phyloP scores from a whole-genome alignment of 305 asterid genomes.

The Rubia balearica region DNA sequence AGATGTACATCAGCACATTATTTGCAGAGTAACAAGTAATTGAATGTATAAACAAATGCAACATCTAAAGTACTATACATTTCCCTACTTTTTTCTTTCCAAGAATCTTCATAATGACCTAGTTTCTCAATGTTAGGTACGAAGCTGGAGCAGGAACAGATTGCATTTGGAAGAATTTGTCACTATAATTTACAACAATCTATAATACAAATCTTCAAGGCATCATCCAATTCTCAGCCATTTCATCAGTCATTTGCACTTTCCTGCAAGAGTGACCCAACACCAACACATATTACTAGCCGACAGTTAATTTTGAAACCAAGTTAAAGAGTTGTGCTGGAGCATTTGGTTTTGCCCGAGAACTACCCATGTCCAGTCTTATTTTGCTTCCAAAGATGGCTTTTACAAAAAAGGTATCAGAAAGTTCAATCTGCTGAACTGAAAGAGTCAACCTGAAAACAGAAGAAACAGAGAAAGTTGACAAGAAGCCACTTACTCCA shows the following conservation, averaged over 20 bases:
- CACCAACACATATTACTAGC: not conserved
- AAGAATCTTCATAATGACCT: not conserved
- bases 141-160: slow-evolving; percentile 2
- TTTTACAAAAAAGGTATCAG: not conserved
- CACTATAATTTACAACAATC: slow-evolving; percentile 14
- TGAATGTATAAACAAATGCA: not conserved
- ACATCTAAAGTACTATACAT: slow-evolving; percentile 7
- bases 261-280: slow-evolving; percentile 16
- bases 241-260: slow-evolving; percentile 4
- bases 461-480: not conserved
- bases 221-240: slow-evolving; percentile 8
- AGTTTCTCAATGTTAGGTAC: not conserved
- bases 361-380: not conserved
- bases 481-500: slow-evolving; percentile 34
- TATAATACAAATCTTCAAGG: slow-evolving; percentile 5
- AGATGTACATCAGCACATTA: not conserved
- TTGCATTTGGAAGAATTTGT: slow-evolving; percentile 4
- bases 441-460: not conserved
- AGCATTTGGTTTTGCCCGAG: not conserved
- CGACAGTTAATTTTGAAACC: not conserved
- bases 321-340: not conserved
- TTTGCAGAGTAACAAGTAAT: slow-evolving; percentile 5
- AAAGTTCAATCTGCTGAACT: not conserved
- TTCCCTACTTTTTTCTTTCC: not conserved
- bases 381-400: not conserved